phyloP scores from a whole-genome alignment of 2,329 filamentous ascomycete genomes.

The Monosporascus sp. region DNA sequence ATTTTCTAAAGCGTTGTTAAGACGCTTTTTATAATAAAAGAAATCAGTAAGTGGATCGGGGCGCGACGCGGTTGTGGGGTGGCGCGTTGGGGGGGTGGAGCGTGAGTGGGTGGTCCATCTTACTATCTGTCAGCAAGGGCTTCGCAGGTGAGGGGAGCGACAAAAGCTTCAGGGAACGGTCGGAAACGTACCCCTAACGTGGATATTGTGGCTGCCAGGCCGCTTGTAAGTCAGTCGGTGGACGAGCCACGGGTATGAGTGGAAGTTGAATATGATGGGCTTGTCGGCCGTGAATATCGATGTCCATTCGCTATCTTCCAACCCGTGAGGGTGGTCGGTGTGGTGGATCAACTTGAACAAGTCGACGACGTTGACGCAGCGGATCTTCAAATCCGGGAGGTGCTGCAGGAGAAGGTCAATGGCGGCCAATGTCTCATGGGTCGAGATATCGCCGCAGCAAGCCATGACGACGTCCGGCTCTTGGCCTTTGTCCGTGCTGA shows the following conservation, averaged over 20 bases:
- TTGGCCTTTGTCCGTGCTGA: conserved; percentile 61
- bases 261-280: conserved; percentile 79
- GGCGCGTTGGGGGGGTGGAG: too few relatives aligned
- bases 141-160: not conserved
- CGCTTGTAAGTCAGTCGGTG: conserved; percentile 73
- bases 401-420: conserved; percentile 67
- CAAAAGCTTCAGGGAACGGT: not conserved
- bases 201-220: conserved; percentile 60
- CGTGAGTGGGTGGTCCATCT: too few relatives aligned
- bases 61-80: too few relatives aligned
- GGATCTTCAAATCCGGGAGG: conserved; percentile 68
- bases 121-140: not conserved
- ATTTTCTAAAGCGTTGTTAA: too few relatives aligned
- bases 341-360: conserved; percentile 73
- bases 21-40: too few relatives aligned
- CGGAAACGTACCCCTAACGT: conserved; percentile 52
- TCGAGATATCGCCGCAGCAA: conserved; percentile 68
- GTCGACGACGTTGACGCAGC: conserved; percentile 76
- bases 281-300: conserved; percentile 67
- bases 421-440: conserved; percentile 68
- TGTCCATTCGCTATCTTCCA: conserved; percentile 60
- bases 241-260: conserved; percentile 76
- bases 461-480: conserved; percentile 75
- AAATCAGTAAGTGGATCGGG: too few relatives aligned
- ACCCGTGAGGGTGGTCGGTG: conserved; percentile 66